These are phyloP conservation scores for Pseudogymnoascus verrucosus DNA, from an alignment of 2,329 filamentous ascomycete species.

Conservation along the genomic window DNA sequence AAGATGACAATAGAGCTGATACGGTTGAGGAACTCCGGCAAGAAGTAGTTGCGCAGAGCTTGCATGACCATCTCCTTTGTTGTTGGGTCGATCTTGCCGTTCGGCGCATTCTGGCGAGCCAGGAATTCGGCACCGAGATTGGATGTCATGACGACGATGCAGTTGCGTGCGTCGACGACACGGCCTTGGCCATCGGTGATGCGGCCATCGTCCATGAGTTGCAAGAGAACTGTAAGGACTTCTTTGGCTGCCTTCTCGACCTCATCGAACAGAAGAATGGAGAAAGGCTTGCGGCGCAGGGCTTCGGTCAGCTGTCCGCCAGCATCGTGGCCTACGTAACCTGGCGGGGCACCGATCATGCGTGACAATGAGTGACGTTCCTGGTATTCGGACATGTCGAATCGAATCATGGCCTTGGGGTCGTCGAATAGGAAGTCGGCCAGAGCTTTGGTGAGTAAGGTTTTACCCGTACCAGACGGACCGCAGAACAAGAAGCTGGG, in stretches of 20 bases:
- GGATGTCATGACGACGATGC: constrained; percentile 98
- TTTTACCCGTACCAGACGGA: constrained; percentile 97
- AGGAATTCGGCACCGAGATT: constrained; percentile 94
- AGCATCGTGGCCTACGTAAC: constrained; percentile 93
- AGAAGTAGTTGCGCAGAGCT: constrained; percentile 87
- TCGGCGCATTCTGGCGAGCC: constrained; percentile 65
- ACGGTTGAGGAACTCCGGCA: constrained; percentile 97
- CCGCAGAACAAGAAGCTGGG: constrained; percentile 98
- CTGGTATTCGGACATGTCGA: constrained; percentile 99
- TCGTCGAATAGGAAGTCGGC: constrained; percentile 98
- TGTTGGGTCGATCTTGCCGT: constrained; percentile 77
- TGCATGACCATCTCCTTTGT: constrained; percentile 87
- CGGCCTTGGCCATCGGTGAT: constrained; percentile 97
- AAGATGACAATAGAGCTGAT: constrained; percentile 97
- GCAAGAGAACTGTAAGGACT: constrained; percentile 90
- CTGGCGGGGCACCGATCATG: constrained; percentile 96
- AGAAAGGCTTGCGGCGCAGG: constrained; percentile 90
- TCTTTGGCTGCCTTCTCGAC: constrained; percentile 99
- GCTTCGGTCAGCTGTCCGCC: constrained; percentile 94
- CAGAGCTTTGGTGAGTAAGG: constrained; percentile 88
- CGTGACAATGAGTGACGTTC: constrained; percentile 90
- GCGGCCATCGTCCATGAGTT: constrained; percentile 97
- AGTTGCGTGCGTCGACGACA: constrained; percentile 91
- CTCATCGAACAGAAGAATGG: constrained; percentile 94
- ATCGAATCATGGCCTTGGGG: constrained; percentile 92